A percentile compares a stretch with the other conserved stretches of the same genome.
These are phyloP conservation scores for Apophysomyces trapeziformis DNA, from an alignment of 371 early-diverging fungal genomes.

Conservation along the genomic window DNA sequence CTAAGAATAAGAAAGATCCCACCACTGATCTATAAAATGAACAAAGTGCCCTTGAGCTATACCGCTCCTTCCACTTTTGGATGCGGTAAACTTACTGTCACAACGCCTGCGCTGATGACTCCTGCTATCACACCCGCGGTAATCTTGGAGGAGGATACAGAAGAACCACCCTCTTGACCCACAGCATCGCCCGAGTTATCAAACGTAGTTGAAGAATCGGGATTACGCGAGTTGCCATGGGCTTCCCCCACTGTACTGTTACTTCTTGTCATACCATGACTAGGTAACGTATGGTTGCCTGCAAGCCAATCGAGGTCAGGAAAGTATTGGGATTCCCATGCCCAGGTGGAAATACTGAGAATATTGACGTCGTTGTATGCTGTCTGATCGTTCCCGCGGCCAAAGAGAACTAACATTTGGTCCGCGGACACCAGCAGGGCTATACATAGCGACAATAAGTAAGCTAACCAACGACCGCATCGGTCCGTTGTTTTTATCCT, in stretches of 20 bases:
- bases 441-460: slow-evolving; percentile 22
- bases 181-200: slow-evolving; percentile 12
- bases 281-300: slow-evolving; percentile 15
- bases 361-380: slow-evolving; percentile 32
- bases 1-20: slow-evolving; percentile 30
- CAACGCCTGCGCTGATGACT: slow-evolving; percentile 40
- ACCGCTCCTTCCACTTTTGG: neutral
- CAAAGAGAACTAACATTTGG: slow-evolving; percentile 37
- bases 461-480: slow-evolving; percentile 22
- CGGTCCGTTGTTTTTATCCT: slow-evolving; percentile 5
- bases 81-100: slow-evolving; percentile 27
- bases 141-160: slow-evolving; percentile 23
- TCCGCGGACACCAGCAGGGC: slow-evolving; percentile 28
- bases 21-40: slow-evolving; percentile 30
- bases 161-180: slow-evolving; percentile 1
- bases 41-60: neutral
- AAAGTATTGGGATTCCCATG: slow-evolving; percentile 37
- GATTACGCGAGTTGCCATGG: neutral
- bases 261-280: neutral
- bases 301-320: slow-evolving; percentile 21
- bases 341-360: slow-evolving; percentile 31
- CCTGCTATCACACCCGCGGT: slow-evolving; percentile 44
- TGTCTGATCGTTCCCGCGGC: slow-evolving; percentile 21
- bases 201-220: slow-evolving; percentile 1
- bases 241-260: neutral